Conservation (phyloP, 2,329 filamentous ascomycete species). For the Seiridium unicorne region DNA sequence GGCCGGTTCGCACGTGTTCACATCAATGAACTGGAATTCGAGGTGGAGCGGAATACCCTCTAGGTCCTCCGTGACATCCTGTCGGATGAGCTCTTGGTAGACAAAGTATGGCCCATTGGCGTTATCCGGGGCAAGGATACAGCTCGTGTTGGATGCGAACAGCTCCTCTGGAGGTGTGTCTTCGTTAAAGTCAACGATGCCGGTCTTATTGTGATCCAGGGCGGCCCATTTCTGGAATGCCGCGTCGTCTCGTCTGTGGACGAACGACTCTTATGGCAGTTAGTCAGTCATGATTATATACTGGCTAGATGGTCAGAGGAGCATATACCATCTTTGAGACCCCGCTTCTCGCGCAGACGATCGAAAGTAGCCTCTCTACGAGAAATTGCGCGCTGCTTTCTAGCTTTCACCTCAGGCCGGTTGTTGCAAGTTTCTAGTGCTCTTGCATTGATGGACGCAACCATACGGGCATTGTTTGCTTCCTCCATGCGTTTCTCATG, state of each 20-base stretch:
- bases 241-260: slow-evolving; percentile 32
- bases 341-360: slow-evolving; percentile 32
- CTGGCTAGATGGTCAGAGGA: not conserved
- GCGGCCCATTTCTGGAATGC: slow-evolving; percentile 35
- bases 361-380: slow-evolving; percentile 36
- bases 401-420: slow-evolving; percentile 35
- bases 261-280: not conserved
- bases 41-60: slow-evolving; percentile 39
- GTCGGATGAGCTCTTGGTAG: slow-evolving; percentile 38
- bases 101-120: slow-evolving; percentile 45
- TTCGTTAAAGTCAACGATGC: slow-evolving; percentile 23
- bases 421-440: slow-evolving; percentile 37
- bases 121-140: slow-evolving; percentile 38
- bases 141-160: slow-evolving; percentile 40
- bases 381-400: slow-evolving; percentile 34
- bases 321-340: slow-evolving; percentile 20
- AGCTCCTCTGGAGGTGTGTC: slow-evolving; percentile 28
- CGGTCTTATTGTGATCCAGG: slow-evolving; percentile 35
- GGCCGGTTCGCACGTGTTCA: slow-evolving; percentile 39
- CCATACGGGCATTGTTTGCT: slow-evolving; percentile 23
- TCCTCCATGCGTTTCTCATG: slow-evolving; percentile 23
- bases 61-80: slow-evolving; percentile 35
- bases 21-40: slow-evolving; percentile 44
- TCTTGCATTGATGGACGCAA: slow-evolving; percentile 23
- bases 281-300: not conserved